A percentile compares a stretch with the other conserved stretches of the same genome.
Conservation (phyloP, 225 moss, liverwort and hornwort species). For the Marchantia paleacea region DNA sequence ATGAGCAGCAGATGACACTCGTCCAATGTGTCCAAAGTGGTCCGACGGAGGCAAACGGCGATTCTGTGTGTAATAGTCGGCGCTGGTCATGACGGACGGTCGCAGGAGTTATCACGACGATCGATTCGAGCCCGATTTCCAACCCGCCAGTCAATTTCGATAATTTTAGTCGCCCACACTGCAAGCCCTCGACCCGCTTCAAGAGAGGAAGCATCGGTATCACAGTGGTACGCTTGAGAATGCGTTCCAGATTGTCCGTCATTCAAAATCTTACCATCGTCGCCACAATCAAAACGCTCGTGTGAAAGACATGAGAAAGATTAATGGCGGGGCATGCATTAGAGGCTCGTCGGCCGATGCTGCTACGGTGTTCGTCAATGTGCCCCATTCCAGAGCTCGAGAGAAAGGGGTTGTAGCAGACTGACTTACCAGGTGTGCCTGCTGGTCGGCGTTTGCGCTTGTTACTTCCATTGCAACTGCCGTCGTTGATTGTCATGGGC, state of each 20-base stretch:
- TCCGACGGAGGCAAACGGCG: background rate
- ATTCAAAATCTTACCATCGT: background rate
- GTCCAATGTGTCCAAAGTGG: background rate
- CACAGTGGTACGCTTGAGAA: background rate
- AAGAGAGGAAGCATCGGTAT: background rate
- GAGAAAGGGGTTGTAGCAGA: background rate
- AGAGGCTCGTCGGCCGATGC: background rate
- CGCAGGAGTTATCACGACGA: background rate
- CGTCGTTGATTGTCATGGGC: conserved; percentile 7
- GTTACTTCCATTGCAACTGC: conserved; percentile 12
- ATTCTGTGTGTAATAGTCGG: background rate
- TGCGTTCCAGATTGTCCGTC: background rate
- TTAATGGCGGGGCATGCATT: background rate
- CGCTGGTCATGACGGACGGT: background rate
- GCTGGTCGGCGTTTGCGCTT: conserved; percentile 32
- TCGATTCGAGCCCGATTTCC: background rate
- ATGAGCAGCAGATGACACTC: no score
- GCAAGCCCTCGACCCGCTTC: background rate
- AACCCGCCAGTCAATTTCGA: background rate
- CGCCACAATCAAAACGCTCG: background rate
- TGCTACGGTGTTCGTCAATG: background rate
- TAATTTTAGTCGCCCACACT: background rate
- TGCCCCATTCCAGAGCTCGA: background rate
- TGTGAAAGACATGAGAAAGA: background rate
- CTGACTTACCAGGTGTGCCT: conserved; percentile 29